Base-by-base conservation (phyloP, 805 yeast genomes). In the Trichomonascus vanleenenianus region DNA sequence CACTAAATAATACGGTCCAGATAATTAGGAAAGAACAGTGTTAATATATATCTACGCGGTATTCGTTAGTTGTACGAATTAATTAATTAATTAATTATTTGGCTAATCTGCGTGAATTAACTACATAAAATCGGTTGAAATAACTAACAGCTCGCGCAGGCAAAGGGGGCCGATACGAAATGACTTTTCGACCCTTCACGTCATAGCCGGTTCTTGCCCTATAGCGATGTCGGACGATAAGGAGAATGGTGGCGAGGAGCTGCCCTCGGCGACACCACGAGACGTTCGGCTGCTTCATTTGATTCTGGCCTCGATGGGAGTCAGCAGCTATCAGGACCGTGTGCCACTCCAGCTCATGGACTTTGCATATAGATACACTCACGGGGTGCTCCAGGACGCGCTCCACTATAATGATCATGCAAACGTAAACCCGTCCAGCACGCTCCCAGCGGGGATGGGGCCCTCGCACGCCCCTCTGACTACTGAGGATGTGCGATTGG, bases 271-370 rank as follows among this genome's bases (percentile, higher is more conserved):
- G 5, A 60, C 66, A 15, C 98, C 98, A 1, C 70, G 97, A 49
- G 98, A 93, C 62, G 97, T 91, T 37, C 75, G 97, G 49, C 74
- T 94, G 50, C 68, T 93, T 40, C 97, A 91, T 61, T 70, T 93
- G 61, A 83, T 93, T 30, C 76, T 93, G 57, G 97, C 97, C 12
- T 84, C 97, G 0, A 95, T 91, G 66, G 89, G 95, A 1, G 85
- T 93, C 22, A 85, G 83, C 47, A 78, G 83, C 49, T 93, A 91
- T 65, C 96, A 93, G 62, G 97, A 93, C 59, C 95, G 88, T 47
- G 97, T 93, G 2, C 96, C 97, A 0, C 64, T 94, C 19, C 97
- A 93, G 62, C 71, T 93, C 47, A 87, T 94, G 95, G 98, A 93
- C 62, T 93, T 93, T 69, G 97, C 98, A 11, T 83, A 85, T 65